A percentile compares a stretch with the other conserved stretches of the same genome.
phyloP scores from a whole-genome alignment of 768 basidiomycete species.

The Termitomyces titanicus region DNA sequence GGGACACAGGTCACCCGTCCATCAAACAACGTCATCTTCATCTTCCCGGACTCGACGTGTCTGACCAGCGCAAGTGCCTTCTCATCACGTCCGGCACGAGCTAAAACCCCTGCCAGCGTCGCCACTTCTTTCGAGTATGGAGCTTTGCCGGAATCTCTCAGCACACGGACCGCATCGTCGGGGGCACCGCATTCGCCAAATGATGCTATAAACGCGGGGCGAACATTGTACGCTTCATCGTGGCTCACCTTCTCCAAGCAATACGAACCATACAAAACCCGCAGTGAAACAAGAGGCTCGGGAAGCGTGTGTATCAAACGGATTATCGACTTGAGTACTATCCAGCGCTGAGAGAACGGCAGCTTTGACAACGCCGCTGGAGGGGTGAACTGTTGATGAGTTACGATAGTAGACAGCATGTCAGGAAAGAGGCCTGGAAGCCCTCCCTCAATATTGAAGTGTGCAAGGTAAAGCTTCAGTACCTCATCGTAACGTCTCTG shows the following conservation, averaged over 20 bases:
- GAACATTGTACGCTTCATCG: constrained; percentile 1
- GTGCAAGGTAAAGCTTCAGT: constrained; percentile 6
- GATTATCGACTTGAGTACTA: constrained; percentile 13
- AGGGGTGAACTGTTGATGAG: not conserved
- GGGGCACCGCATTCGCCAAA: constrained; percentile 12
- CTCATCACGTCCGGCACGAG: constrained; percentile 10
- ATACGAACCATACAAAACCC: constrained; percentile 10
- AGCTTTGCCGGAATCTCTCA: constrained; percentile 4
- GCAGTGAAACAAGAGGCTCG: constrained; percentile 3
- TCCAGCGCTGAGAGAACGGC: constrained; percentile 5
- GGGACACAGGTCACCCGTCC: not conserved
- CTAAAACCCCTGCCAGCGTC: constrained; percentile 12
- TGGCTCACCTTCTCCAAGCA: not conserved
- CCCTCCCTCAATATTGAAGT: not conserved
- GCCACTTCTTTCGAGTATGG: constrained; percentile 9
- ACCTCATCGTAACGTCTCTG: constrained; percentile 8
- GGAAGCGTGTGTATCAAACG: constrained; percentile 8
- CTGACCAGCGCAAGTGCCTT: constrained; percentile 12
- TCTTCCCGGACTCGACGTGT: constrained; percentile 3
- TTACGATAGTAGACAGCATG: not conserved
- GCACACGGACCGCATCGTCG: constrained; percentile 10
- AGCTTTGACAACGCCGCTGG: not conserved
- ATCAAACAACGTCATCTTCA: constrained; percentile 1
- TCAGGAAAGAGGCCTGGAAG: constrained; percentile 5
- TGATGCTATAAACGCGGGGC: constrained; percentile 11